Conservation (phyloP, 2,329 filamentous ascomycete species). For the Penicillium janthinellum region DNA sequence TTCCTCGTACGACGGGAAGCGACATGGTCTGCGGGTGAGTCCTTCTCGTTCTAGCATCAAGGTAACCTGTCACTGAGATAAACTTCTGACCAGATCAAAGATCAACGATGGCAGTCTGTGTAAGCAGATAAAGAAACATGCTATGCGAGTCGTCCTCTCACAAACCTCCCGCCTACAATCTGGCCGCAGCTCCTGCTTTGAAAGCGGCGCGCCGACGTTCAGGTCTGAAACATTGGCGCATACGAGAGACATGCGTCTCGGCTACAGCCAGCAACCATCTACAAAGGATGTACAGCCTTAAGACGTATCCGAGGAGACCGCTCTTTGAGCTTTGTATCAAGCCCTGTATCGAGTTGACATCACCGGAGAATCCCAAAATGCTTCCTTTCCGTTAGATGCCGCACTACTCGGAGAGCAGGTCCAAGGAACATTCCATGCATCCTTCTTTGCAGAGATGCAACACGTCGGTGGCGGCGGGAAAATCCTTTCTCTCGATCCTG, state of each 20-base stretch:
- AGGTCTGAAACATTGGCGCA: slow-evolving; percentile 1
- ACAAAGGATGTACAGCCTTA: not conserved
- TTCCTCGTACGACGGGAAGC: slow-evolving; percentile 33
- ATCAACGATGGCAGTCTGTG: slow-evolving; percentile 1
- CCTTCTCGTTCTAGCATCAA: slow-evolving; percentile 17
- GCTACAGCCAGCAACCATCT: not conserved
- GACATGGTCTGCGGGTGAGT: slow-evolving; percentile 29
- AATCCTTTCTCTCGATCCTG: slow-evolving; percentile 7
- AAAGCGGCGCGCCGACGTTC: not conserved
- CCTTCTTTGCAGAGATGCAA: slow-evolving; percentile 35
- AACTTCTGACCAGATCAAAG: slow-evolving; percentile 24
- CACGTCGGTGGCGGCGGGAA: slow-evolving; percentile 23
- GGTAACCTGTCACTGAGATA: slow-evolving; percentile 15
- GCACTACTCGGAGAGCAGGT: not conserved
- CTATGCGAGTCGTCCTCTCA: slow-evolving; percentile 1
- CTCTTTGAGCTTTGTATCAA: slow-evolving; percentile 14
- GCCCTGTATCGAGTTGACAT: slow-evolving; percentile 4
- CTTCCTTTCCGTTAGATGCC: not conserved
- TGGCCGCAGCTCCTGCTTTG: not conserved
- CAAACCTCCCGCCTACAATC: not conserved
- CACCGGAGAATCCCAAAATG: not conserved
- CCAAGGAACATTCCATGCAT: slow-evolving; percentile 37
- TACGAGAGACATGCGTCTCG: slow-evolving; percentile 1
- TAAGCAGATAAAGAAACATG: not conserved
- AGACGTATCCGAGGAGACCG: slow-evolving; percentile 14